These are phyloP conservation scores for Bolboschoenoplectus hybrid DNA, from an alignment of 202 grass and related monocot species.

Conservation along the genomic window DNA sequence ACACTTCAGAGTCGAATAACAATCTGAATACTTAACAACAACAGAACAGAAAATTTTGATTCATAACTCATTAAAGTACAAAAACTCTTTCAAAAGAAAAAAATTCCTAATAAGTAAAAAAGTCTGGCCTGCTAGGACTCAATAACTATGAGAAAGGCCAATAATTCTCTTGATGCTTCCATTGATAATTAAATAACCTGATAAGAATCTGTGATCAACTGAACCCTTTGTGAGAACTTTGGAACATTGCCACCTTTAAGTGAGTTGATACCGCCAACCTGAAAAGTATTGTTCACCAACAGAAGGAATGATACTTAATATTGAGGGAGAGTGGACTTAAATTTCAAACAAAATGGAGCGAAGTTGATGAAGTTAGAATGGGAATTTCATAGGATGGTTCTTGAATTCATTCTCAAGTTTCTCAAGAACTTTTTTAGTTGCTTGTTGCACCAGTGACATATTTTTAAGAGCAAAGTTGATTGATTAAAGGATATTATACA, in stretches of 20 bases:
- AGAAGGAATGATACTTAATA: constrained; percentile 12
- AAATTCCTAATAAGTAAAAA: constrained; percentile 13
- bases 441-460: background rate
- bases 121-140: background rate
- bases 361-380: background rate
- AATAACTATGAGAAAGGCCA: background rate
- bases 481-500: constrained; percentile 14
- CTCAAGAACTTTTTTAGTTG: background rate
- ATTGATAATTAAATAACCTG: constrained; percentile 52
- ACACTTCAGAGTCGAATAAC: background rate
- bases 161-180: constrained; percentile 5
- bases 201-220: constrained; percentile 61
- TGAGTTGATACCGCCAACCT: constrained; percentile 57
- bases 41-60: constrained; percentile 9
- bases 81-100: constrained; percentile 6
- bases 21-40: constrained; percentile 26
- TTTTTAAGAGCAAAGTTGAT: background rate
- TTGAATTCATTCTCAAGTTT: background rate
- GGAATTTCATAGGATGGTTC: background rate
- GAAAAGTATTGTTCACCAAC: constrained; percentile 41
- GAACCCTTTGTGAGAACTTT: constrained; percentile 74
- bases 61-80: constrained; percentile 9
- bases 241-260: constrained; percentile 52
- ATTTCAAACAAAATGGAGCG: constrained; percentile 19
- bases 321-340: background rate